These are phyloP conservation scores for Penicillium silybi DNA, from an alignment of 495 filamentous ascomycete genomes.

Conservation along the genomic window DNA sequence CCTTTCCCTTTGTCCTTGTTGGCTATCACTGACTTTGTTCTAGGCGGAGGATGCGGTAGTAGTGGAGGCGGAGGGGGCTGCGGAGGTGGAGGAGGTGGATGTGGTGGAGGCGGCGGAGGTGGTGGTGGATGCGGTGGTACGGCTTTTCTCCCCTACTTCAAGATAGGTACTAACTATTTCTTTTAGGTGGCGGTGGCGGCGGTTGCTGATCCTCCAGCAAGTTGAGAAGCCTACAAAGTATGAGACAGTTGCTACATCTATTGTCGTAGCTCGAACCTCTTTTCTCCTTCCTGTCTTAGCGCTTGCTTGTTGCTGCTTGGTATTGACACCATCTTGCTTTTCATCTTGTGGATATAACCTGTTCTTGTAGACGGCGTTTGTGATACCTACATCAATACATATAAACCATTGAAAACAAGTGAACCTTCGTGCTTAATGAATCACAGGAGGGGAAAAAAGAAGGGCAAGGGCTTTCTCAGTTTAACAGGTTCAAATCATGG, in stretches of 20 bases:
- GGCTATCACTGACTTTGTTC: background rate
- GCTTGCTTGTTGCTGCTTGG: background rate
- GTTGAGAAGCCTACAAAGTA: background rate
- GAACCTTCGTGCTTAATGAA: background rate
- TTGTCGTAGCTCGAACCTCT: background rate
- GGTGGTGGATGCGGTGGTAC: constrained; percentile 9
- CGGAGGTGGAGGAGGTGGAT: constrained; percentile 17
- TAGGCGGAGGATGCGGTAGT: constrained; percentile 21
- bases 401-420: background rate
- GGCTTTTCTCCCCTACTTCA: background rate
- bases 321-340: background rate
- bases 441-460: no score
- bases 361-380: background rate
- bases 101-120: constrained; percentile 18
- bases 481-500: no score
- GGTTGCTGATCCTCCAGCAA: background rate
- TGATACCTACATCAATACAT: background rate
- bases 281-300: background rate
- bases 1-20: background rate
- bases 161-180: background rate
- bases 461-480: no score
- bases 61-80: constrained; percentile 20
- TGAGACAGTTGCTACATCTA: background rate
- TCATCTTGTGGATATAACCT: background rate
- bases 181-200: constrained; percentile 5